Base-by-base conservation (phyloP, 352 stramenopile genomes). In the Phytophthora litchii region DNA sequence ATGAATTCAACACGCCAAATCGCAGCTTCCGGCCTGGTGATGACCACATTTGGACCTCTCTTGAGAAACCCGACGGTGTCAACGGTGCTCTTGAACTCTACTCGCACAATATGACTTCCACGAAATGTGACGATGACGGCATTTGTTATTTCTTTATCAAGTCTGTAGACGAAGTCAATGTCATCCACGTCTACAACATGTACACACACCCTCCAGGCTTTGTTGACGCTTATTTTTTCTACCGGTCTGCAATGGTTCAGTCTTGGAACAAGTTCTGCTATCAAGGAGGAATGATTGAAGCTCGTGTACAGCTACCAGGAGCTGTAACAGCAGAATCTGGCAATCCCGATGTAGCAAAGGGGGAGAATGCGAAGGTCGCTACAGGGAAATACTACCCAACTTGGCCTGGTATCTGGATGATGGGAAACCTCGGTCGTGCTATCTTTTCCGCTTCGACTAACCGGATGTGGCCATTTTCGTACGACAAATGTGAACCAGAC, bases 191-290 rank as follows among this genome's bases (percentile, higher is more conserved):
- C 16, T 90, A 74, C 66, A 90, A 88, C 56, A 59, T 69, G 32
- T 88, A 80, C 58, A 54, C 63, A 12, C 70, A 75, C 36, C 71
- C 76, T 36, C 78, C 80, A n/a, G 58, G 45, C 16, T 86, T 72
- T 54, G 46, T 74, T 31, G 67, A 62, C 13, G 60, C 65, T 50
- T 62, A 65, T 12, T 88, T 85, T 54, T 74, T 60, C 49, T 78
- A 78, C 19, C 55, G 69, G 1, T 83, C 83, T 4, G 93, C 74
- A 3, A 97, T 98, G 91, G 35, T 98, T 1, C 91, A 97, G 65
- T 86, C 74, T 1, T 98, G 92, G 92, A 97, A 97, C 65, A 97
- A 97, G 53, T 98, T 98, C 53, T 97, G 92, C 71, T 97, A 97
- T 60, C 96, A 96, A 29, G 94, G 94, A 14, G 94, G 94, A 11